Conservation (phyloP, 495 filamentous ascomycete genomes). For the Neurospora sp. region DNA sequence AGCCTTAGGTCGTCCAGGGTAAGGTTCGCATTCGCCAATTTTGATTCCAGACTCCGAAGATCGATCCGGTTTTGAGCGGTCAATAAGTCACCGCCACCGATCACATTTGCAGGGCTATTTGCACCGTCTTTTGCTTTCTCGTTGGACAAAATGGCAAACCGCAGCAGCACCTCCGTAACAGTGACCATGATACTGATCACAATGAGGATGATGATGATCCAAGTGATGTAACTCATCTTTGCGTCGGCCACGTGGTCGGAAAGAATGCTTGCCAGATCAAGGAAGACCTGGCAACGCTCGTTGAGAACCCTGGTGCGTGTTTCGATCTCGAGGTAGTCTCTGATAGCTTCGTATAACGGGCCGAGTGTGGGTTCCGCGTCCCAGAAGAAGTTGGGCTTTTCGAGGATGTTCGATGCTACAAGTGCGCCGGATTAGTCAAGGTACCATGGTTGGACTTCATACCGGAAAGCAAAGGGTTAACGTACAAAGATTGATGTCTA, state of each 20-base stretch:
- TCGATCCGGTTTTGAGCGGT: slow-evolving; percentile 7
- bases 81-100: slow-evolving; percentile 4
- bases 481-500: slow-evolving; percentile 97
- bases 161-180: slow-evolving; percentile 73
- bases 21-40: slow-evolving; percentile 23
- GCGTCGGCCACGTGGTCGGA: slow-evolving; percentile 85
- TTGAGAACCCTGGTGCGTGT: slow-evolving; percentile 91
- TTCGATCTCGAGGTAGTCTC: slow-evolving; percentile 97
- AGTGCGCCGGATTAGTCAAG: too few relatives aligned
- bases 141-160: slow-evolving; percentile 66
- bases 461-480: slow-evolving; percentile 1
- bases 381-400: slow-evolving; percentile 99
- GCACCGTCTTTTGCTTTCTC: slow-evolving; percentile 23
- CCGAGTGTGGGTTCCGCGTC: slow-evolving; percentile 90
- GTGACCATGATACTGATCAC: slow-evolving; percentile 84
- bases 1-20: slow-evolving; percentile 28
- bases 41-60: slow-evolving; percentile 8
- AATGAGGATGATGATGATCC: slow-evolving; percentile 97
- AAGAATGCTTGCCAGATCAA: slow-evolving; percentile 92
- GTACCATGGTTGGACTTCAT: neutral
- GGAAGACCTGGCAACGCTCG: slow-evolving; percentile 90
- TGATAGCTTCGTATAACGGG: slow-evolving; percentile 86
- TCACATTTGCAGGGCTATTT: neutral
- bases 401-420: slow-evolving; percentile 87
- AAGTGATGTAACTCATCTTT: slow-evolving; percentile 88